Evolutionary conservation across 2,329 filamentous ascomycete species (phyloP).

Genomic region (Neofusicoccum laricinum): DNA sequence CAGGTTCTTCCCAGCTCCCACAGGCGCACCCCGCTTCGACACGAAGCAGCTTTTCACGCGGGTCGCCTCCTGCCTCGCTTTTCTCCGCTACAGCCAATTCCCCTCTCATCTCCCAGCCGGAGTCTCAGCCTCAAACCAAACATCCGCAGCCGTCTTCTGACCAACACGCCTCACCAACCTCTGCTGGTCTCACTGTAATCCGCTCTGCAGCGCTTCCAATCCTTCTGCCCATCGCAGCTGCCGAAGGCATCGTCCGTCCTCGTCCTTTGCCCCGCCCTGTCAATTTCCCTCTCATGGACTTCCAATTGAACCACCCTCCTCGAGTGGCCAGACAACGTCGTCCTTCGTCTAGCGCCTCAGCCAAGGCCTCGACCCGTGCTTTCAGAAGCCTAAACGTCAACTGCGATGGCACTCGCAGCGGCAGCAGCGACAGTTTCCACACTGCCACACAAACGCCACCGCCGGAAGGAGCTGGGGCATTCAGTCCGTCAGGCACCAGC

Average conservation of each 20-base stretch:
- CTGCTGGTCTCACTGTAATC: constrained; percentile 2
- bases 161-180: background rate
- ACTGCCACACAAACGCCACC: constrained; percentile 1
- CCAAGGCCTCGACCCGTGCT: background rate
- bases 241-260: constrained; percentile 32
- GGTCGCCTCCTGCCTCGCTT: background rate
- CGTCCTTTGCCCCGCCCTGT: constrained; percentile 26
- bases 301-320: constrained; percentile 11
- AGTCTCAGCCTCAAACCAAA: constrained; percentile 4
- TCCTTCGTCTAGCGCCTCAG: background rate
- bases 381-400: background rate
- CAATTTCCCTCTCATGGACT: constrained; percentile 31
- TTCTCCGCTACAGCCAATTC: background rate
- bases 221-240: constrained; percentile 36
- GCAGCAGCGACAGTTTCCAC: background rate
- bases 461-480: background rate
- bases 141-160: background rate
- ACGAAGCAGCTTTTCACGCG: background rate
- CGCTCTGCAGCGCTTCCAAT: constrained; percentile 34
- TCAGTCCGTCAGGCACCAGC: background rate
- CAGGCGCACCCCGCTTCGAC: background rate
- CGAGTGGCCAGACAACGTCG: background rate
- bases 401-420: background rate
- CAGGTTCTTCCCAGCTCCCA: background rate
- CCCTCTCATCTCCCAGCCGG: background rate